Percentiles rank a stretch among this genome's conserved stretches.
These are phyloP conservation scores for Aspergillus sp. DNA, from an alignment of 2,329 filamentous ascomycete species.

Conservation along the genomic window DNA sequence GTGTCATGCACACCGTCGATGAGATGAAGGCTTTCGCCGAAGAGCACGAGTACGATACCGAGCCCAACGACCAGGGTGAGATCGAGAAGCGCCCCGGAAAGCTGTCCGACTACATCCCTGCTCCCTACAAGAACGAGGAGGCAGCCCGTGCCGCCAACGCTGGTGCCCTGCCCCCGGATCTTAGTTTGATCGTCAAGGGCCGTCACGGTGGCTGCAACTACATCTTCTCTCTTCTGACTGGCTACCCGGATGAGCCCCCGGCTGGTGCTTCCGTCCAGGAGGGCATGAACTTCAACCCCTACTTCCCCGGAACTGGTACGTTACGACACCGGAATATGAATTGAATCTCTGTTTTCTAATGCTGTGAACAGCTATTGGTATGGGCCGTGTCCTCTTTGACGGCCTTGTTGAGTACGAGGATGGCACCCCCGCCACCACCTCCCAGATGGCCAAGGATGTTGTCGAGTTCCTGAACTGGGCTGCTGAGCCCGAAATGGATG, in stretches of 20 bases:
- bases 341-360: conserved; percentile 8
- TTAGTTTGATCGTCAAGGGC: conserved; percentile 95
- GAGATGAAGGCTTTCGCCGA: conserved; percentile 97
- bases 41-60: conserved; percentile 96
- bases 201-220: conserved; percentile 98
- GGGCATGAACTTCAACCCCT: conserved; percentile 99
- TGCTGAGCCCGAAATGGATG: conserved; percentile 97
- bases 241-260: conserved; percentile 93
- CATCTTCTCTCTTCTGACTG: conserved; percentile 93
- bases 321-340: conserved; percentile 3
- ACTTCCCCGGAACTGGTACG: conserved; percentile 91
- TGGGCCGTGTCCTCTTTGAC: conserved; percentile 97
- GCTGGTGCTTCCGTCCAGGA: conserved; percentile 77
- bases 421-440: conserved; percentile 84
- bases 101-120: conserved; percentile 91
- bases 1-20: conserved; percentile 86
- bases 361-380: conserved; percentile 61
- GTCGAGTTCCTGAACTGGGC: conserved; percentile 99
- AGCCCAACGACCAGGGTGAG: conserved; percentile 96
- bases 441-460: conserved; percentile 99
- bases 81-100: conserved; percentile 99
- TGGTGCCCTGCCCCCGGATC: conserved; percentile 93
- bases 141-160: conserved; percentile 97
- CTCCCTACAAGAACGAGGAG: conserved; percentile 98
- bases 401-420: conserved; percentile 98